Evolutionary conservation across 345 rosid genomes (phyloP).

Genomic region (Brassica incana): DNA sequence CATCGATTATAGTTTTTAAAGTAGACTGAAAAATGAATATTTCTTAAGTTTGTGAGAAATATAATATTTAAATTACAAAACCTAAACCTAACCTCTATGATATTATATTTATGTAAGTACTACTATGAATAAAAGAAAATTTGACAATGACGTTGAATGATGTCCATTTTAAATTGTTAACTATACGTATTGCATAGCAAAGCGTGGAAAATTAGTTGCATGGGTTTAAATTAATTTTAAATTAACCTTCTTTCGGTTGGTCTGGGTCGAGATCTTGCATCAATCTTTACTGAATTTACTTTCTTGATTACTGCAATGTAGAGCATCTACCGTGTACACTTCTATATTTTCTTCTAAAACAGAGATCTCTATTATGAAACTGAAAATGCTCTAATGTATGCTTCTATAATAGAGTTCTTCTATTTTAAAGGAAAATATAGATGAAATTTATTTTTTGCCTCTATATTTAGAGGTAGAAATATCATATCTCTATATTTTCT

Average conservation of each 20-base stretch:
- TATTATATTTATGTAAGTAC: not conserved
- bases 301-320: not conserved
- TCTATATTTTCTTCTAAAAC: too few species aligned
- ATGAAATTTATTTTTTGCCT: too few species aligned
- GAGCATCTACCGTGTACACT: too few species aligned
- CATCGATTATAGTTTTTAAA: slow-evolving; percentile 10
- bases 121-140: slow-evolving; percentile 6
- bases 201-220: slow-evolving; percentile 21
- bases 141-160: slow-evolving; percentile 16
- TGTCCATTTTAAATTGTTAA: not conserved
- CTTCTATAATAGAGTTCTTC: too few species aligned
- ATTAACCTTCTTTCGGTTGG: slow-evolving; percentile 18
- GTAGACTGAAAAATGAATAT: slow-evolving; percentile 18
- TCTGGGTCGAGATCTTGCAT: slow-evolving; percentile 3
- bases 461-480: too few species aligned
- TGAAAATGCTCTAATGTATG: too few species aligned
- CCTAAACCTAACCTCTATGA: slow-evolving; percentile 16
- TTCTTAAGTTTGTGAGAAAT: slow-evolving; percentile 3
- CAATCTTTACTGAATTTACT: slow-evolving; percentile 1
- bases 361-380: rapidly evolving
- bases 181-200: not conserved
- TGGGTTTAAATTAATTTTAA: not conserved
- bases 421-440: too few species aligned
- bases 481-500: not conserved
- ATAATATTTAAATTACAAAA: slow-evolving; percentile 1